Percentiles rank a stretch among this genome's conserved stretches.
Evolutionary conservation across 2,329 filamentous ascomycete genomes (phyloP).

Genomic region (Cercospora canescens): DNA sequence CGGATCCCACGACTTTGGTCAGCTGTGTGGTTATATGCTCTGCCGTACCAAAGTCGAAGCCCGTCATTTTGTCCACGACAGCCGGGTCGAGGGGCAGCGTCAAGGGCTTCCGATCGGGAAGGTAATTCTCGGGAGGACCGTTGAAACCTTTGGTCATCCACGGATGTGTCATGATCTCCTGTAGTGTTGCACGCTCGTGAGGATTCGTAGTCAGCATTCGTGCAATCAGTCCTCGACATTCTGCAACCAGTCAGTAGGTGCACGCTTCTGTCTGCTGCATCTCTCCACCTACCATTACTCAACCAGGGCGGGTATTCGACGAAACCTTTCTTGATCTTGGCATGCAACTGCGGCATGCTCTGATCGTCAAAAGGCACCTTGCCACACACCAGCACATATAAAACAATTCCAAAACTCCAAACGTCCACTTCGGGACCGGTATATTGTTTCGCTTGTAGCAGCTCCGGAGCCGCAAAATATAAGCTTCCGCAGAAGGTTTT

Average conservation of each 20-base stretch:
- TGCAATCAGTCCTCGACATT: slow-evolving; percentile 90
- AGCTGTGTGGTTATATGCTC: slow-evolving; percentile 82
- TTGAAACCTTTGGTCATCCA: slow-evolving; percentile 95
- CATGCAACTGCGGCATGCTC: slow-evolving; percentile 96
- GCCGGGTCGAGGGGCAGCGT: slow-evolving; percentile 78
- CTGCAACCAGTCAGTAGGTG: slow-evolving; percentile 49
- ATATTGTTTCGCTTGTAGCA: slow-evolving; percentile 91
- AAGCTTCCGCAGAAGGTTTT: slow-evolving; percentile 98
- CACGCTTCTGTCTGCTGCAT: neutral
- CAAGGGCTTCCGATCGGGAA: slow-evolving; percentile 82
- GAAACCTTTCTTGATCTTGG: slow-evolving; percentile 96
- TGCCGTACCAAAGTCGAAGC: slow-evolving; percentile 91
- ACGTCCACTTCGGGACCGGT: slow-evolving; percentile 95
- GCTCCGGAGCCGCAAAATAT: slow-evolving; percentile 94
- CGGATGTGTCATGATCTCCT: slow-evolving; percentile 90
- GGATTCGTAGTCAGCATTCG: slow-evolving; percentile 96
- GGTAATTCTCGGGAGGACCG: slow-evolving; percentile 81
- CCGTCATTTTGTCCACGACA: slow-evolving; percentile 91
- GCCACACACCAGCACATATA: slow-evolving; percentile 95
- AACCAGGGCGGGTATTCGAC: slow-evolving; percentile 97
- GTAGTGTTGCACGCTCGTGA: slow-evolving; percentile 77
- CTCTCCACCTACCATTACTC: slow-evolving; percentile 69
- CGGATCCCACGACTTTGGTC: slow-evolving; percentile 82
- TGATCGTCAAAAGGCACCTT: slow-evolving; percentile 99
- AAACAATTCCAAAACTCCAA: slow-evolving; percentile 98